Evolutionary conservation across 352 stramenopile species (phyloP).

Genomic region (Pythium rishiriense): DNA sequence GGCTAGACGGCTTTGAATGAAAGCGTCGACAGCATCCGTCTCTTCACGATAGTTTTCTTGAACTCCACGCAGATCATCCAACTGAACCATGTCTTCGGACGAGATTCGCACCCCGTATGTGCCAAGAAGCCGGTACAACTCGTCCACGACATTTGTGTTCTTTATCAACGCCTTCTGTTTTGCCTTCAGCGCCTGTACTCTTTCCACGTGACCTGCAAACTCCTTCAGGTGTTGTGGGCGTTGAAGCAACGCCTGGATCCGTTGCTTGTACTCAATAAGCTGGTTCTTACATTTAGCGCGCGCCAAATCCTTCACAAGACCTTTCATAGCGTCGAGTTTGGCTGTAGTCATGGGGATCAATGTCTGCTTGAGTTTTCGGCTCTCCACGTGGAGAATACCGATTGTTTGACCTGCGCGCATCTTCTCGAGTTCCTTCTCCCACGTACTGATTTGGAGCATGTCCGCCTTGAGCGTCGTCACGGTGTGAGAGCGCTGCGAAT

Average conservation of each 20-base stretch:
- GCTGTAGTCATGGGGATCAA: slow-evolving; percentile 92
- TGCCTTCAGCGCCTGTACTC: slow-evolving; percentile 65
- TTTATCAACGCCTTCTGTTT: slow-evolving; percentile 84
- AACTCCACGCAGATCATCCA: slow-evolving; percentile 86
- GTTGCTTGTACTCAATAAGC: slow-evolving; percentile 89
- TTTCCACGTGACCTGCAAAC: slow-evolving; percentile 88
- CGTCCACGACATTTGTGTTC: slow-evolving; percentile 90
- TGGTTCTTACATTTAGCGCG: slow-evolving; percentile 86
- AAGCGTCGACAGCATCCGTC: slow-evolving; percentile 81
- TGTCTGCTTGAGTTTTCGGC: slow-evolving; percentile 91
- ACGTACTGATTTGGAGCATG: slow-evolving; percentile 90
- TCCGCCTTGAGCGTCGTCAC: slow-evolving; percentile 87
- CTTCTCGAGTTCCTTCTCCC: slow-evolving; percentile 94
- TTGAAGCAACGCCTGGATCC: slow-evolving; percentile 82
- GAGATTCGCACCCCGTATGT: slow-evolving; percentile 91
- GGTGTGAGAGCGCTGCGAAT: slow-evolving; percentile 76
- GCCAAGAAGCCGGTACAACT: slow-evolving; percentile 92
- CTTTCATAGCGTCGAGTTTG: slow-evolving; percentile 93
- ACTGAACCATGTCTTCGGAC: slow-evolving; percentile 92
- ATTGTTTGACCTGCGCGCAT: slow-evolving; percentile 91
- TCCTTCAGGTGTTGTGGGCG: slow-evolving; percentile 90
- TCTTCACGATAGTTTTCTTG: slow-evolving; percentile 90
- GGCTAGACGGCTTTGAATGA: slow-evolving; percentile 80
- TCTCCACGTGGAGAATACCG: slow-evolving; percentile 93
- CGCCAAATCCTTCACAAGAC: slow-evolving; percentile 89